These are phyloP conservation scores for Tympanopsis confertula DNA, from an alignment of 2,329 filamentous ascomycete genomes.

Conservation along the genomic window DNA sequence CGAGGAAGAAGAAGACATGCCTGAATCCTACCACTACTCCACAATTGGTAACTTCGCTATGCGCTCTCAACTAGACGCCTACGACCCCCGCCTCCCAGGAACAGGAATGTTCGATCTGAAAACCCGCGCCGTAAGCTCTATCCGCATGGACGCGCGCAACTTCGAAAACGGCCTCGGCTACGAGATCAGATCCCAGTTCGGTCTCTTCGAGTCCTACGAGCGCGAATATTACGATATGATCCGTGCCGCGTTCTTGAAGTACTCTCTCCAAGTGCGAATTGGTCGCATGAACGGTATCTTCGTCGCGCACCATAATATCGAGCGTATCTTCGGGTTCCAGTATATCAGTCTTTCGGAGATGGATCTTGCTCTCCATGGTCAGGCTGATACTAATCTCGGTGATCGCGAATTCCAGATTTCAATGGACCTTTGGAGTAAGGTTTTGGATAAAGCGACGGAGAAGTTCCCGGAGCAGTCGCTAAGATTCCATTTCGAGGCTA, in stretches of 20 bases:
- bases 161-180: slow-evolving; percentile 73
- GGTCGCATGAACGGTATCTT: slow-evolving; percentile 98
- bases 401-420: slow-evolving; percentile 79
- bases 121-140: slow-evolving; percentile 79
- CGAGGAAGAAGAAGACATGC: slow-evolving; percentile 54
- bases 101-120: slow-evolving; percentile 94
- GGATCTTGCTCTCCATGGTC: slow-evolving; percentile 81
- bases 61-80: slow-evolving; percentile 85
- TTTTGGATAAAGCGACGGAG: slow-evolving; percentile 63
- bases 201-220: slow-evolving; percentile 83
- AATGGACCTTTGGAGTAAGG: slow-evolving; percentile 64
- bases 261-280: slow-evolving; percentile 91
- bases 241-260: slow-evolving; percentile 85
- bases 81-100: slow-evolving; percentile 76
- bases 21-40: slow-evolving; percentile 77
- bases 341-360: slow-evolving; percentile 81
- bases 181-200: slow-evolving; percentile 66
- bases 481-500: slow-evolving; percentile 72
- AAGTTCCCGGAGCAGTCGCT: slow-evolving; percentile 68
- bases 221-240: slow-evolving; percentile 97
- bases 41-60: slow-evolving; percentile 80
- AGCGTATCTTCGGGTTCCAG: slow-evolving; percentile 94
- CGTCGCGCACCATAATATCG: slow-evolving; percentile 87
- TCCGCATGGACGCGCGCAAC: slow-evolving; percentile 72
- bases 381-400: slow-evolving; percentile 53